Conservation (phyloP, 805 yeast genomes). For the Diddensiella transvaalensis region DNA sequence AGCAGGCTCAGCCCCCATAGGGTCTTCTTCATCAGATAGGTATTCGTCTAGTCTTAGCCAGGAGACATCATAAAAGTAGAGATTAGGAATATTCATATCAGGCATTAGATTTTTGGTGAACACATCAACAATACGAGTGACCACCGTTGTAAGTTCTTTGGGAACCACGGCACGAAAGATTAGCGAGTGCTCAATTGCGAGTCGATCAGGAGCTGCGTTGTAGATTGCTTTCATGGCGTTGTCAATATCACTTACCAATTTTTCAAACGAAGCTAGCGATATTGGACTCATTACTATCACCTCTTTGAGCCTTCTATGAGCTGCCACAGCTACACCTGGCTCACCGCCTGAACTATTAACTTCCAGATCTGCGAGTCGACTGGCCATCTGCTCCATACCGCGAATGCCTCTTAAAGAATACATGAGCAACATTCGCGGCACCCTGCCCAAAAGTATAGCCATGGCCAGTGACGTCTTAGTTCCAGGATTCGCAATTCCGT, state of each 20-base stretch:
- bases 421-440: conserved; percentile 35
- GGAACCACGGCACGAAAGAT: conserved; percentile 62
- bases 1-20: not conserved
- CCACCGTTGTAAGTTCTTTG: conserved; percentile 35
- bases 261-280: conserved; percentile 34
- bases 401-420: conserved; percentile 38
- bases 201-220: conserved; percentile 33
- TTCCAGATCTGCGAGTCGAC: conserved; percentile 22
- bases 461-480: conserved; percentile 26
- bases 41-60: conserved; percentile 52
- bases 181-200: conserved; percentile 57
- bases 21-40: conserved; percentile 28
- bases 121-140: conserved; percentile 42
- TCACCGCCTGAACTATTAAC: conserved; percentile 15
- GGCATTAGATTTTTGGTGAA: conserved; percentile 43
- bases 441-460: conserved; percentile 34
- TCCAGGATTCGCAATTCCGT: conserved; percentile 7
- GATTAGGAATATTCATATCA: conserved; percentile 47
- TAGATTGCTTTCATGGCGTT: conserved; percentile 30
- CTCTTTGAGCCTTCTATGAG: conserved; percentile 29
- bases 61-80: conserved; percentile 60
- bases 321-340: conserved; percentile 25
- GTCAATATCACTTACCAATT: conserved; percentile 39
- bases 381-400: conserved; percentile 34
- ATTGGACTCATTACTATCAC: conserved; percentile 28